Evolutionary conservation across 2,329 filamentous ascomycete species (phyloP), one percentile per base, ranked within the genome.

Genomic region (Dactylonectria macrodidyma): DNA sequence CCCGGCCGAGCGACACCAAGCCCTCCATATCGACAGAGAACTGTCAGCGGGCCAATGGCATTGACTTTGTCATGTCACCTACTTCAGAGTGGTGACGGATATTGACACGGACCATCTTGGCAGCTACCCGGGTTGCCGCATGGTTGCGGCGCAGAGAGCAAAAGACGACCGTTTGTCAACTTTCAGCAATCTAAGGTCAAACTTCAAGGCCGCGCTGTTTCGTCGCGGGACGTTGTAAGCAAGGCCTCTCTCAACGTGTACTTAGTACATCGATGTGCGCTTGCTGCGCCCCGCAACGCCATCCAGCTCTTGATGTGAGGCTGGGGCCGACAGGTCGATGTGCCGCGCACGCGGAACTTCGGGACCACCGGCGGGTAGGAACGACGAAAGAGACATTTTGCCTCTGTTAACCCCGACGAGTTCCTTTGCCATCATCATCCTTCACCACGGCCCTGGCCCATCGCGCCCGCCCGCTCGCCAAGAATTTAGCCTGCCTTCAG

Each of bases 31-130:
- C 19, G 19, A 58, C n/a, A 65, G 46, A 64, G 50, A 64, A 44
- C 67, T 64, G 50, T 66, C 62, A 30, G 68, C 65, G 62, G 65
- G 54, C 71, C 71, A 75, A 75, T 75, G 55, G 67, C 30, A 38
- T 68, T 50, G 41, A 12, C 44, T 65, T 47, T 62, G 59, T 66
- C 63, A 70, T 69, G 64, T 69, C 73, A 75, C 64, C 14, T 44
- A n/a, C 16, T 44, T 8, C 16, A 34, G 12, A 71, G 61, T 73
- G 64, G 66, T 70, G 74, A 65, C 71, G 41, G 70, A 67, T 62
- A 63, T 57, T 46, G 66, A 66, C 73, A 72, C 68, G 62, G 73
- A 59, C 67, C 71, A 70, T 65, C 70, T 71, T 60, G 52, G 59
- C 59, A 59, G 48, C 52, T 59, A 68, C 47, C 65, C 41, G 68